Conservation (phyloP, 352 stramenopile genomes). For the Pythium grandisporangium region DNA sequence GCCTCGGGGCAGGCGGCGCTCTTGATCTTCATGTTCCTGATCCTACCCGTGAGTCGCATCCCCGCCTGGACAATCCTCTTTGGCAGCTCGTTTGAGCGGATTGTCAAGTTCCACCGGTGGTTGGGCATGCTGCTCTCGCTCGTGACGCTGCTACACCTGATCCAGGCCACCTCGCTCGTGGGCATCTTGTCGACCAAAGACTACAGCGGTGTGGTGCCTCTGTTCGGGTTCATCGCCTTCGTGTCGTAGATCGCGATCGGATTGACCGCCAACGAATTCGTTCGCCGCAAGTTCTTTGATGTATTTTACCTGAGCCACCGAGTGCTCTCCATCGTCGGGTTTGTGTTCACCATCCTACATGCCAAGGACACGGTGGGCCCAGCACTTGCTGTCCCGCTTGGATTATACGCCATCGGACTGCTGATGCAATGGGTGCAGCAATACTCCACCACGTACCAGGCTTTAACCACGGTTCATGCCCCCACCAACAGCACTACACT, state of each 20-base stretch:
- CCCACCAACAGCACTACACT: constrained; percentile 36
- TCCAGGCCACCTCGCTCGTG: constrained; percentile 33
- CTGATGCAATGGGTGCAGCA: constrained; percentile 40
- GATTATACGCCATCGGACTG: constrained; percentile 45
- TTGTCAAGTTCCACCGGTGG: constrained; percentile 82
- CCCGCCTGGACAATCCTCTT: constrained; percentile 64
- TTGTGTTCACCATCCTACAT: constrained; percentile 75
- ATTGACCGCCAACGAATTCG: constrained; percentile 43
- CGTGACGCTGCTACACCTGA: constrained; percentile 47
- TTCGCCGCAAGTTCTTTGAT: constrained; percentile 63
- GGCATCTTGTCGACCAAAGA: constrained; percentile 24
- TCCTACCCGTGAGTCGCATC: constrained; percentile 52
- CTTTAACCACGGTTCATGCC: constrained; percentile 24
- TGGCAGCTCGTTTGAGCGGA: constrained; percentile 67
- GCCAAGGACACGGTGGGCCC: constrained; percentile 35
- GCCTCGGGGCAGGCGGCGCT: constrained; percentile 48
- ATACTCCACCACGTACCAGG: constrained; percentile 39
- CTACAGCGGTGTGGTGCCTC: constrained; percentile 42
- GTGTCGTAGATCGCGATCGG: constrained; percentile 43
- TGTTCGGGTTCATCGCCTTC: constrained; percentile 64
- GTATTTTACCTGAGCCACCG: constrained; percentile 75
- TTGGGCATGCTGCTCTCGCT: constrained; percentile 53
- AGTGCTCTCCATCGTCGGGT: constrained; percentile 55
- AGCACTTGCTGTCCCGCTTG: constrained; percentile 49
- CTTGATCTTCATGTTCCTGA: constrained; percentile 79